phyloP scores from a whole-genome alignment of 306 rosid species.

The Ochetophila trinervis region DNA sequence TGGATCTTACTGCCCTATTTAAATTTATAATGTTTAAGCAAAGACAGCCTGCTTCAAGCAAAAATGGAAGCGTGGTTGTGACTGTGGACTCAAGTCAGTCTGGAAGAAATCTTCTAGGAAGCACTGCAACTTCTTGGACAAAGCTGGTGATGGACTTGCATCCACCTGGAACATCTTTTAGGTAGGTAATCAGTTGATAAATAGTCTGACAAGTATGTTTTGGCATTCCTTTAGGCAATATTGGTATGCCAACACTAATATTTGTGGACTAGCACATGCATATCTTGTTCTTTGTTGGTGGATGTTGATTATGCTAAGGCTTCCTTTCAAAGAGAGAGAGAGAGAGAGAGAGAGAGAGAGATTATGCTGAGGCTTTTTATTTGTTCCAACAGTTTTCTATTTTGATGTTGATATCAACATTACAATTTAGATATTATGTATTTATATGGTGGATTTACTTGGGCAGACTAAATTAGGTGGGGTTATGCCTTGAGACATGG shows the following conservation, averaged over 20 bases:
- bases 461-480: too few relatives aligned
- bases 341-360: too few relatives aligned
- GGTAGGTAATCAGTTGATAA: slow-evolving; percentile 42
- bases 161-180: slow-evolving; percentile 53
- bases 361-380: too few relatives aligned
- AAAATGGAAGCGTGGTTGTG: slow-evolving; percentile 52
- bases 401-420: too few relatives aligned
- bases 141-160: slow-evolving; percentile 74
- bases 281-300: too few relatives aligned
- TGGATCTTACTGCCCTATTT: slow-evolving; percentile 37
- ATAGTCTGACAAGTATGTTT: not conserved
- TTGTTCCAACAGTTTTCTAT: too few relatives aligned
- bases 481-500: too few relatives aligned
- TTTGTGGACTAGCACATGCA: not conserved
- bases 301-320: too few relatives aligned
- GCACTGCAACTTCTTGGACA: slow-evolving; percentile 53
- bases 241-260: not conserved
- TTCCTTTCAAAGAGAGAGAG: too few relatives aligned
- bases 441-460: too few relatives aligned
- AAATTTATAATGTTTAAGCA: slow-evolving; percentile 64
- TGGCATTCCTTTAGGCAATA: not conserved
- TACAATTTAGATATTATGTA: too few relatives aligned
- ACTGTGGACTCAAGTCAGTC: slow-evolving; percentile 46
- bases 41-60: slow-evolving; percentile 90
- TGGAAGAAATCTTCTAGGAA: slow-evolving; percentile 42